Conservation (phyloP, 225 moss, liverwort and hornwort genomes). For the Marchantia polymorpha region DNA sequence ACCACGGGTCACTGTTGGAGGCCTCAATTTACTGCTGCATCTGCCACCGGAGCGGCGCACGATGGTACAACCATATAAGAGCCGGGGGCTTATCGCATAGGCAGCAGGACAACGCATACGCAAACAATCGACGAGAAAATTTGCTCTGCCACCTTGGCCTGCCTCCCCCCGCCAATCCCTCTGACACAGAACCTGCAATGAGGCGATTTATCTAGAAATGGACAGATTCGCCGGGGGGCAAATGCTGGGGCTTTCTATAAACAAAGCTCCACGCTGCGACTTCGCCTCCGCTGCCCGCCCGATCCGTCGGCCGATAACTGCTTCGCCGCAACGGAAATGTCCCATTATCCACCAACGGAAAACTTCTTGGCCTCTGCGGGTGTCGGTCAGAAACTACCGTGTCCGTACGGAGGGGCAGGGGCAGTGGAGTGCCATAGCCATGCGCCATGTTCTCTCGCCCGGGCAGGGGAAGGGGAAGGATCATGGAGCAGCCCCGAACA, state of each 20-base stretch:
- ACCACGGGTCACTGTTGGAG: neutral
- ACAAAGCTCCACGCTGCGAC: neutral
- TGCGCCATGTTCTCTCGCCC: slow-evolving; percentile 3
- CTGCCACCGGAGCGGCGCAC: slow-evolving; percentile 14
- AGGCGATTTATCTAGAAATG: neutral
- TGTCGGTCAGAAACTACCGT: slow-evolving; percentile 11
- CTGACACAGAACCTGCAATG: neutral
- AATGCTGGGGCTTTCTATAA: neutral
- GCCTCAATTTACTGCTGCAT: neutral
- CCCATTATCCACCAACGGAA: slow-evolving; percentile 9
- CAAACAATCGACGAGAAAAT: neutral
- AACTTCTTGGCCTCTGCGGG: neutral
- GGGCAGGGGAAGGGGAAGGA: neutral
- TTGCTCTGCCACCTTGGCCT: neutral
- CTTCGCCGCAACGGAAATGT: too few relatives aligned
- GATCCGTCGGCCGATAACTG: neutral
- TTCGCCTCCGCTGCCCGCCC: neutral
- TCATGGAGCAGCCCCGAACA: neutral
- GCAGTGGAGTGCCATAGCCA: slow-evolving; percentile 1
- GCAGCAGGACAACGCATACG: neutral
- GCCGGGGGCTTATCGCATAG: neutral
- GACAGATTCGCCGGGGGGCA: neutral
- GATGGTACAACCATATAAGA: neutral
- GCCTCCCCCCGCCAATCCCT: neutral
- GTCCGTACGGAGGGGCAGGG: slow-evolving; percentile 7